Conservation (phyloP, 2,329 filamentous ascomycete species). For the Thelonectria blattea region DNA sequence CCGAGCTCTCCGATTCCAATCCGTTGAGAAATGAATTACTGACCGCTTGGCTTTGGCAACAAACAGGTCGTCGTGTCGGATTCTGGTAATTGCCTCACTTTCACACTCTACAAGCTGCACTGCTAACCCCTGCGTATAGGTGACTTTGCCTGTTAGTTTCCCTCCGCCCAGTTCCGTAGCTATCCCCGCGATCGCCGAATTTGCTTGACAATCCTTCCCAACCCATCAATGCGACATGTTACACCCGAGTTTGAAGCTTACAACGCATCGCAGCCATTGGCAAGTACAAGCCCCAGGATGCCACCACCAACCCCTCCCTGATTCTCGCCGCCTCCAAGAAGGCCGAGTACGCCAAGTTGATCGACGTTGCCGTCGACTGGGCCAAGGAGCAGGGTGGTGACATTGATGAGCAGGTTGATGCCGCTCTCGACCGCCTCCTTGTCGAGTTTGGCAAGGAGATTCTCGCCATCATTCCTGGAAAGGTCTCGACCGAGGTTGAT, state of each 20-base stretch:
- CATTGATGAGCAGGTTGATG: constrained; percentile 84
- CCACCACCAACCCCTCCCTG: constrained; percentile 98
- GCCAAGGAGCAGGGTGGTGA: constrained; percentile 77
- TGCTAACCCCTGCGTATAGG: constrained; percentile 53
- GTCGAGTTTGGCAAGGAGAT: constrained; percentile 99
- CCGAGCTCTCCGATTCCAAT: constrained; percentile 3
- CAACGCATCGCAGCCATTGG: constrained; percentile 73
- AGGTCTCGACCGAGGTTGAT: constrained; percentile 98
- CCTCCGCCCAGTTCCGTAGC: constrained; percentile 5
- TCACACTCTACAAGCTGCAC: constrained; percentile 24
- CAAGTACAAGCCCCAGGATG: constrained; percentile 99
- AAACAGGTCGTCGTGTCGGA: constrained; percentile 90
- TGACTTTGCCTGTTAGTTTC: constrained; percentile 77
- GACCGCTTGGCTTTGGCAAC: constrained; percentile 29
- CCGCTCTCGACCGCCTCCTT: constrained; percentile 88
- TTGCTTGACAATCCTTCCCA: constrained; percentile 1
- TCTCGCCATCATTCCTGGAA: constrained; percentile 93
- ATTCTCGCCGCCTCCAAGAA: constrained; percentile 99
- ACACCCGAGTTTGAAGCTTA: constrained; percentile 33
- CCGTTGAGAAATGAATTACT: constrained; percentile 24
- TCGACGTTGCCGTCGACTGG: constrained; percentile 83
- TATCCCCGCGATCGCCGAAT: constrained; percentile 5
- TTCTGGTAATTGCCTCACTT: constrained; percentile 72
- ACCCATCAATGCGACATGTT: constrained; percentile 21
- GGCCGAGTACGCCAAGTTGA: constrained; percentile 90